Base-by-base conservation (phyloP, 768 basidiomycete species). In the Clitopilus hobsonii region DNA sequence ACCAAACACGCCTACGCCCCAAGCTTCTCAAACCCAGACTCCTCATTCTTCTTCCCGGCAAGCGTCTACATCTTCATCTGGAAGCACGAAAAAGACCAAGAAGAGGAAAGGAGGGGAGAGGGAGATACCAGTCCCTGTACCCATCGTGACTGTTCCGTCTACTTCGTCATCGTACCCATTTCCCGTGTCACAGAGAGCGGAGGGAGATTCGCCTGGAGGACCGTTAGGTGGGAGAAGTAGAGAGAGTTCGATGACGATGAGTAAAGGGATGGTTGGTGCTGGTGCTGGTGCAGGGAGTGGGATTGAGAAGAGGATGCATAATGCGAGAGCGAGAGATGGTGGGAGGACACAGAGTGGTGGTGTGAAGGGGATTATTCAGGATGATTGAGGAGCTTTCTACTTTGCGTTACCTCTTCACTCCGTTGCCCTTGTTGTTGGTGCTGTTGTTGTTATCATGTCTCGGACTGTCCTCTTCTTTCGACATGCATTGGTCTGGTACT, bases 321-420 rank as follows among this genome's bases (percentile, higher is more conserved):
- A 79, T 2, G 80, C 84, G 24, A 80, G 86, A 38, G 90, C 85
- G 49, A 76, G 88, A 55, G 88, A 91, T 67, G 89, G 90, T 2
- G 90, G 90, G 32, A 74, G 89, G 61, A 92, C 90, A 58, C 88
- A 90, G 72, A 92, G 89, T 63, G 89, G 89, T 1, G 90, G 90
- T n/a, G 88, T 92, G 26, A 86, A 83, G 63, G 90, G 86, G 10
- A 76, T 91, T 48, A 67, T 85, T 65, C 78, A 80, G 60, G 73
- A 80, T 18, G 41, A 20, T 18, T 45, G 41, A 45, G 2, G n/a
- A 8, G 3, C 32, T n/a, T n/a, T 14, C 29, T n/a, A n/a, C n/a
- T n/a, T n/a, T 32, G 7, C 30, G 30, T 7, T 32, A 32, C 30
- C 30, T 32, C 30, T 32, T 16, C 30, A 7, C 30, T 32, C 7